Base-by-base conservation (phyloP, 139 green algal genomes). In the Spirogloea muscicola region DNA sequence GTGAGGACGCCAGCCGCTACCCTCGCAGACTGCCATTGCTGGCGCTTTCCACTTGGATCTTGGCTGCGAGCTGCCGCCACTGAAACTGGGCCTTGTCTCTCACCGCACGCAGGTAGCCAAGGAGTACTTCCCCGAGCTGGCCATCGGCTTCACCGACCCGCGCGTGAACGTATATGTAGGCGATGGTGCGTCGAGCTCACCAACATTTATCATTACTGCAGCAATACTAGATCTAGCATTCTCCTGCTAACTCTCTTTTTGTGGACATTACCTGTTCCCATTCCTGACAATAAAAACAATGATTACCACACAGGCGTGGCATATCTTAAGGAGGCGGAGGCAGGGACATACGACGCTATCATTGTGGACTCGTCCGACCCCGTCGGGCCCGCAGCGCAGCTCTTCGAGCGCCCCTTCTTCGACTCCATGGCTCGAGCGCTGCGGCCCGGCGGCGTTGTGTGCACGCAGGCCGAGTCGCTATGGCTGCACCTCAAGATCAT, bases 291-390 rank as follows among this genome's bases (percentile, higher is more conserved):
- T n/a, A n/a, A n/a, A n/a, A n/a, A n/a, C n/a, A n/a, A n/a, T n/a
- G n/a, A n/a, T n/a, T n/a, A n/a, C n/a, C n/a, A n/a, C n/a, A 2
- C 67, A 76, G 67, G 94, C 31, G 72, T 81, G 42, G 65, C 77
- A 76, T 98, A 86, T 76, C 86, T 97, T 34, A 74, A 88, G 74
- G 89, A 96, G 2, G 84, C 85, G 2, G 61, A 57, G 0, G 84
- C 89, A 51, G 87, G 81, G 44, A 87, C 65, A 27, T 98, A 97
- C 75, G 95, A 99, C 79, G 86, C 89, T 38, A 97, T 99, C 82
- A 94, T 99, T 49, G 94, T 99, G 2, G 95, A 99, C 84, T 96
- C 89, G 16, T 97, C 91, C 25, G 94, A 98, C 76, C 94, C 94
- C 27, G 89, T 98, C 39, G 94, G 70, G 1, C 70, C 70, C 2